These are phyloP conservation scores for Pleurostoma richardsiae DNA, from an alignment of 2,329 filamentous ascomycete species.

Conservation along the genomic window DNA sequence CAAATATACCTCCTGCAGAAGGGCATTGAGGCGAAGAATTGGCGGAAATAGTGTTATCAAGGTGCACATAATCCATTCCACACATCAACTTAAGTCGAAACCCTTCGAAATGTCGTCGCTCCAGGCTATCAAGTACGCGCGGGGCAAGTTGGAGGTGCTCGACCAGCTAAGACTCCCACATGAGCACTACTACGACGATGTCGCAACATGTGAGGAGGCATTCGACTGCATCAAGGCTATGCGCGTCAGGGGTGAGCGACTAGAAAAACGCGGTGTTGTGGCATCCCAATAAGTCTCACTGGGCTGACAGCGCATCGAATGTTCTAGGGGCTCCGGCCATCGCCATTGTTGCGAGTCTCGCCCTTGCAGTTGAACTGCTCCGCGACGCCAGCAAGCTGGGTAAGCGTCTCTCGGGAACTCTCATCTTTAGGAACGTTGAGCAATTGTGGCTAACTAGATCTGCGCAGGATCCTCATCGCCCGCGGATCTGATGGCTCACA, in stretches of 20 bases:
- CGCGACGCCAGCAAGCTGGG: conserved; percentile 41
- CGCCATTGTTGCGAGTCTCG: conserved; percentile 91
- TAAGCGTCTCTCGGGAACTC: too few species aligned
- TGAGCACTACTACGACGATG: conserved; percentile 70
- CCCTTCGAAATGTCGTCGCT: conserved; percentile 51
- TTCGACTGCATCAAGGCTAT: conserved; percentile 81
- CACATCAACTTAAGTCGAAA: neutral
- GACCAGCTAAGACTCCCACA: conserved; percentile 82
- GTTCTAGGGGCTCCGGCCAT: conserved; percentile 77
- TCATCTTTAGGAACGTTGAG: too few species aligned
- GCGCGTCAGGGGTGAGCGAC: conserved; percentile 55
- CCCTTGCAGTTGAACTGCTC: conserved; percentile 78
- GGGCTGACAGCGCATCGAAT: neutral
- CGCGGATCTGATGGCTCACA: conserved; percentile 62
- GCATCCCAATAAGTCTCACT: neutral
- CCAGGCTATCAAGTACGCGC: conserved; percentile 72
- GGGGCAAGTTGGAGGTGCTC: conserved; percentile 69
- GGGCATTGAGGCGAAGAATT: too few species aligned
- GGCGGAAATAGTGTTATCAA: too few species aligned
- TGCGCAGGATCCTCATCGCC: conserved; percentile 32
- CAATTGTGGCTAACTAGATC: too few species aligned
- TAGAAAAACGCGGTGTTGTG: neutral
- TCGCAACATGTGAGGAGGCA: conserved; percentile 66
- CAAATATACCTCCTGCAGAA: too few species aligned
- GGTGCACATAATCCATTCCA: too few species aligned